Evolutionary conservation across 116 monocot species (phyloP).

Genomic region (Thalassia testudinum): DNA sequence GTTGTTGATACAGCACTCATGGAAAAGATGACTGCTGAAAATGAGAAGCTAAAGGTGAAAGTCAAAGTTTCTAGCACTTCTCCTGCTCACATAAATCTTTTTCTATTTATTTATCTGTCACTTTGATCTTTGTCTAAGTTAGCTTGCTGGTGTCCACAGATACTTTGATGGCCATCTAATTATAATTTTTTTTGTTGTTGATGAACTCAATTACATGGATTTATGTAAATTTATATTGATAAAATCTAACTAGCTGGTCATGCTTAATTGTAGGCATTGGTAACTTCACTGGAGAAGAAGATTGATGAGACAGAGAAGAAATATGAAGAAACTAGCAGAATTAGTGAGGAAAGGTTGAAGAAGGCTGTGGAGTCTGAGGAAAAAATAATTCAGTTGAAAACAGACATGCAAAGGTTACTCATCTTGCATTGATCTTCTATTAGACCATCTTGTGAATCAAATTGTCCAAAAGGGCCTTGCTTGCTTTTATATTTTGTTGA

Average conservation of each 20-base stretch:
- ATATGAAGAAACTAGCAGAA: slow-evolving; percentile 60
- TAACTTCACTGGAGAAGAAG: slow-evolving; percentile 72
- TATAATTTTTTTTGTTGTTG: neutral
- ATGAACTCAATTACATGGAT: too few species aligned
- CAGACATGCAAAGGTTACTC: slow-evolving; percentile 69
- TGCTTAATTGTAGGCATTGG: slow-evolving; percentile 25
- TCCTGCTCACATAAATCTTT: neutral
- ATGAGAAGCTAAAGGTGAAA: slow-evolving; percentile 45
- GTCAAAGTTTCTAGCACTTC: too few species aligned
- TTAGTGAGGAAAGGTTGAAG: slow-evolving; percentile 69
- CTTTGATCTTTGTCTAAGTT: neutral
- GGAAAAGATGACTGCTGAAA: slow-evolving; percentile 78
- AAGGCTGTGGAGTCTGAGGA: slow-evolving; percentile 68
- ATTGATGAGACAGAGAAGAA: slow-evolving; percentile 78
- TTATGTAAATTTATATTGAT: too few species aligned
- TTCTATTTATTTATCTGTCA: neutral
- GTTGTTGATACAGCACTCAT: slow-evolving; percentile 60
- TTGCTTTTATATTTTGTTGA: too few species aligned
- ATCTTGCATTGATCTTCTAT: too few species aligned
- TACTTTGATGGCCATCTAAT: neutral
- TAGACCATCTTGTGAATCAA: too few species aligned
- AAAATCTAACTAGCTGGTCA: too few species aligned
- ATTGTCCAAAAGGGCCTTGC: too few species aligned
- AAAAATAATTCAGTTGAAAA: slow-evolving; percentile 41
- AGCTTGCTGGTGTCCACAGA: neutral